Percentiles rank a stretch among this genome's conserved stretches.
Conservation (phyloP, 2,329 filamentous ascomycete genomes). For the Cytospora chrysosperma region DNA sequence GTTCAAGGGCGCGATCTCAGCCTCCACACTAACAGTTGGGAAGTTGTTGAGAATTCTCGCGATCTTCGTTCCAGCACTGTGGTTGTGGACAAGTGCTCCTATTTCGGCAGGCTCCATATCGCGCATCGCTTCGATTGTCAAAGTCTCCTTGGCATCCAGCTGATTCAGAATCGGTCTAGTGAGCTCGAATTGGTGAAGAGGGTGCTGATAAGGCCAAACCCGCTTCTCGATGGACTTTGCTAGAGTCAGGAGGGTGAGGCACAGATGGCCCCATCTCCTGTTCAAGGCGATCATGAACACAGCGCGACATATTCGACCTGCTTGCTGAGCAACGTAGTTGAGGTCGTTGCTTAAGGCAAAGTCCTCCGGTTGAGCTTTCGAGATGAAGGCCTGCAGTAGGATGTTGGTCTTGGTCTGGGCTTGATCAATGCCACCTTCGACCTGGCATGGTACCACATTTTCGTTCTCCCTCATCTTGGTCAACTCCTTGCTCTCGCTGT, state of each 20-base stretch:
- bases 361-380: constrained; percentile 81
- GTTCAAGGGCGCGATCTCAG: constrained; percentile 93
- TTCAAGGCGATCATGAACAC: constrained; percentile 98
- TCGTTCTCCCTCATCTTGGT: constrained; percentile 68
- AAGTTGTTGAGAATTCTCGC: constrained; percentile 83
- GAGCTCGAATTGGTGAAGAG: constrained; percentile 91
- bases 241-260: constrained; percentile 82
- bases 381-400: constrained; percentile 90
- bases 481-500: constrained; percentile 89
- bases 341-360: constrained; percentile 91
- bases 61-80: constrained; percentile 80
- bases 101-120: constrained; percentile 95
- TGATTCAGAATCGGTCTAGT: constrained; percentile 80
- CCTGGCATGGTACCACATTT: constrained; percentile 71
- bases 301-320: constrained; percentile 88
- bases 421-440: constrained; percentile 68
- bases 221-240: constrained; percentile 97
- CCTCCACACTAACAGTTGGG: constrained; percentile 85
- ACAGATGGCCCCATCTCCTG: constrained; percentile 92
- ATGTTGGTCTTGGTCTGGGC: constrained; percentile 95
- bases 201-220: constrained; percentile 93
- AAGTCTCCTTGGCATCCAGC: constrained; percentile 74
- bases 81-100: constrained; percentile 86
- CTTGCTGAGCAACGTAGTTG: constrained; percentile 93
- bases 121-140: constrained; percentile 77